Evolutionary conservation across 148 eudicot genomes (phyloP), one percentile per base, ranked within the genome.

Genomic region (Hydrangea macrophylla): DNA sequence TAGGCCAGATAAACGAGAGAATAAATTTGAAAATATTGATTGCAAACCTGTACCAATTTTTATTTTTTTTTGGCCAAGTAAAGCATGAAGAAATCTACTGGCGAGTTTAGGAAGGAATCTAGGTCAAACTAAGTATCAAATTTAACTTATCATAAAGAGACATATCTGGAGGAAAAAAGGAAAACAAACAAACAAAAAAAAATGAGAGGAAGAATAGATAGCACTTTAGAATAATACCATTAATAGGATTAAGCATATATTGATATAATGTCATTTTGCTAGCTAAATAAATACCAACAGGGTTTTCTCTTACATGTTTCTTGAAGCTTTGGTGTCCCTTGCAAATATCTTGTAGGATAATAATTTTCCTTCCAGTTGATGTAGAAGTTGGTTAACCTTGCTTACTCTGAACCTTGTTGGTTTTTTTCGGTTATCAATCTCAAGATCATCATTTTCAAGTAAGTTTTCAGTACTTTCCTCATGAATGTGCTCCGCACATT

Each of bases 321-420:
- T 82, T 62, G 96, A 83, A 76, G 97, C 88, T 83, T 90, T 94
- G 35, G 97, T 90, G 69, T 94, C 98, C 28, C 98, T 85, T 40
- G 98, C 98, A 84, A 94, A 94, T 85, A 94, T 87, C 73, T 80
- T 90, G 79, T 86, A 94, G 17, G 98, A 94, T 57, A 90, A 82
- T 73, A 85, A 72, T 66, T 88, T 94, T 59, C 96, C 96, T 81
- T 94, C 96, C 58, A 94, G 61, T 65, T 81, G 92, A 51, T 58
- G 70, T 62, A 94, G 68, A 71, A 88, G 85, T 57, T 68, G 83
- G 80, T 90, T 80, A 65, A 88, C 98, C 78, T 80, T 87, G 73
- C 76, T 75, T 26, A 85, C 75, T 44, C 77, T 76, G 64, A 90
- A 94, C 40, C 42, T 69, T 17, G 61, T 73, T 42, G 92, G 90